These are phyloP conservation scores for Solanum acaule DNA, from an alignment of 257 asterid species.

Conservation along the genomic window DNA sequence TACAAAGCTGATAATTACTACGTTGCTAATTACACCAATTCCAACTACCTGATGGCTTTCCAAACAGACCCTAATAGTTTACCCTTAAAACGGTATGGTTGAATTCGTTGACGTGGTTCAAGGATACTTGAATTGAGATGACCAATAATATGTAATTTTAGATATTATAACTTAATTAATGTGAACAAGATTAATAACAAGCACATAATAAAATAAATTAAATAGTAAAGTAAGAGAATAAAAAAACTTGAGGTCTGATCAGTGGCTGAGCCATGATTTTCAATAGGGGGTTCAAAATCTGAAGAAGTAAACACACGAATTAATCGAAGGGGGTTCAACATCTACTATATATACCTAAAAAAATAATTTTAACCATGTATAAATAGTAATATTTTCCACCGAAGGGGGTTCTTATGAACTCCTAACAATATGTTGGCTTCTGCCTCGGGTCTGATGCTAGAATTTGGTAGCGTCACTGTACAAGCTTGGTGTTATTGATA, in stretches of 20 bases:
- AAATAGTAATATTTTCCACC: too few species aligned
- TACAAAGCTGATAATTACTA: too few species aligned
- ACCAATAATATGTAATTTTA: background rate
- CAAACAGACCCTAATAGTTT: background rate
- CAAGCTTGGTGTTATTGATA: background rate
- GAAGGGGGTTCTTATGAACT: background rate
- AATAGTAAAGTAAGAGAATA: background rate
- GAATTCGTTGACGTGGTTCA: background rate
- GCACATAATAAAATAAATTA: too few species aligned
- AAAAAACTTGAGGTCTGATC: background rate
- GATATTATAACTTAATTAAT: background rate
- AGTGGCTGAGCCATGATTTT: background rate
- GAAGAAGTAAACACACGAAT: background rate
- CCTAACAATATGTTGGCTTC: background rate
- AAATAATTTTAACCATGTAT: background rate
- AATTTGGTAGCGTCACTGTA: background rate
- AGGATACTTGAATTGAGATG: background rate
- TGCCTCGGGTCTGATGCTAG: background rate
- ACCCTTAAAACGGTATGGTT: too few species aligned
- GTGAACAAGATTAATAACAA: background rate
- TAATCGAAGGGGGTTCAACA: background rate
- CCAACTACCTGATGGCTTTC: background rate
- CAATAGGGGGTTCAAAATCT: background rate
- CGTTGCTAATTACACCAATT: background rate
- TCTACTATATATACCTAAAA: background rate